A percentile compares a stretch with the other conserved stretches of the same genome.
Evolutionary conservation across 2,329 filamentous ascomycete genomes (phyloP).

Genomic region (Alternaria panax): DNA sequence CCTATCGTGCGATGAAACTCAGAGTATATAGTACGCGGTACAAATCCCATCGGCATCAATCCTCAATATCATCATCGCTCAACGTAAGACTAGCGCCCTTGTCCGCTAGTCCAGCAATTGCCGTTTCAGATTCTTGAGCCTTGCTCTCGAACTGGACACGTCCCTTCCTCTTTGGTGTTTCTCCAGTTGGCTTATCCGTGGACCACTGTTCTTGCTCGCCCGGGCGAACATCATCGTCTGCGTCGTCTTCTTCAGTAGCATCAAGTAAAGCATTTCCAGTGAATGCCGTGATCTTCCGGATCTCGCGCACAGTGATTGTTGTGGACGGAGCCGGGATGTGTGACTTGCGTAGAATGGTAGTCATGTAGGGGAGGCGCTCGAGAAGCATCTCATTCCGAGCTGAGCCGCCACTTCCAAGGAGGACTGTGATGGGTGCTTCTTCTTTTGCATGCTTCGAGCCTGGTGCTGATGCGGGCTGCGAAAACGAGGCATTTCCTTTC

Average conservation of each 20-base stretch:
- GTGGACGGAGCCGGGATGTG: constrained; percentile 36
- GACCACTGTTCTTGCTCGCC: constrained; percentile 51
- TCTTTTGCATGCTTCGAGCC: constrained; percentile 17
- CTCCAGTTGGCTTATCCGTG: constrained; percentile 51
- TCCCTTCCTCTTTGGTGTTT: constrained; percentile 32
- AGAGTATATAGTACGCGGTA: background rate
- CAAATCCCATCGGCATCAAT: constrained; percentile 27
- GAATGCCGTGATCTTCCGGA: constrained; percentile 74
- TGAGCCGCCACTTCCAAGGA: constrained; percentile 67
- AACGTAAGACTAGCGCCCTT: constrained; percentile 50
- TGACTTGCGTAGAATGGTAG: constrained; percentile 62
- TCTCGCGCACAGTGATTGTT: constrained; percentile 58
- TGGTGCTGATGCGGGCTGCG: constrained; percentile 17
- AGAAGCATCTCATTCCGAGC: constrained; percentile 78
- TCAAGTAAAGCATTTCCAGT: constrained; percentile 37
- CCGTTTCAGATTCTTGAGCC: constrained; percentile 29
- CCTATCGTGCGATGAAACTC: background rate
- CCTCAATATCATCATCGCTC: constrained; percentile 59
- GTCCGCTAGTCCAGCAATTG: constrained; percentile 31
- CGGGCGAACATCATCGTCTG: constrained; percentile 39
- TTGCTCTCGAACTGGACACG: constrained; percentile 32
- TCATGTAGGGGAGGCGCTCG: constrained; percentile 86
- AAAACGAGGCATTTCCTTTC: constrained; percentile 35
- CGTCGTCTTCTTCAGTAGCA: constrained; percentile 43
- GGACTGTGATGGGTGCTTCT: constrained; percentile 28